phyloP scores from a whole-genome alignment of 345 rosid species.

The Aquilaria sinensis region DNA sequence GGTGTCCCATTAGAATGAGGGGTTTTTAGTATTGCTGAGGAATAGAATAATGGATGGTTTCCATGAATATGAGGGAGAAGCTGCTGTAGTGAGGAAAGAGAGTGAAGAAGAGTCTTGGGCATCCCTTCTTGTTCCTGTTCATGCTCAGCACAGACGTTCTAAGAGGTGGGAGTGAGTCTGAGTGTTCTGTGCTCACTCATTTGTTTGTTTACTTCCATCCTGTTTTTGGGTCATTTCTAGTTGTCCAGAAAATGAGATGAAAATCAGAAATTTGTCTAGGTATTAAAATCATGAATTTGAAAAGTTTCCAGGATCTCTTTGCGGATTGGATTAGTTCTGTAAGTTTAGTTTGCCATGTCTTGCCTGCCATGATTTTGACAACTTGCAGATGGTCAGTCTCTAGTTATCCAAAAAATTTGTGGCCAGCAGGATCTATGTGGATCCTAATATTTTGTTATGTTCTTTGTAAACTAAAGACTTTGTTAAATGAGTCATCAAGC shows the following conservation, averaged over 20 bases:
- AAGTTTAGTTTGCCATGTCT: not conserved
- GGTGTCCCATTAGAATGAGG: slow-evolving; percentile 12
- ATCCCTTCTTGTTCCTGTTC: slow-evolving; percentile 17
- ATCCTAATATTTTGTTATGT: no score
- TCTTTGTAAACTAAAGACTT: no score
- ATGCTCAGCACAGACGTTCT: slow-evolving; percentile 64
- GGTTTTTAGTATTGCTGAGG: slow-evolving; percentile 17
- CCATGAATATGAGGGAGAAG: slow-evolving; percentile 22
- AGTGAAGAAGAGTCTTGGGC: slow-evolving; percentile 27
- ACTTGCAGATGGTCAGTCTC: slow-evolving; percentile 2
- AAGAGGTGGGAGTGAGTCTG: slow-evolving; percentile 44
- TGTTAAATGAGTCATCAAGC: no score
- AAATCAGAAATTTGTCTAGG: not conserved
- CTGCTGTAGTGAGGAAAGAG: slow-evolving; percentile 21
- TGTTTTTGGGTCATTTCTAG: not conserved
- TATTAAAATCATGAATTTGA: not conserved
- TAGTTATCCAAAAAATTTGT: not conserved
- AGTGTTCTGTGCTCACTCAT: not conserved
- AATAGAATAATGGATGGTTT: slow-evolving; percentile 35
- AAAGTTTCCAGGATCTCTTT: not conserved
- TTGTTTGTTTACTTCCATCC: not conserved
- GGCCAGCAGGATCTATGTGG: no score
- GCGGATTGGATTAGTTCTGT: not conserved
- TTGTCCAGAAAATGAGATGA: not conserved
- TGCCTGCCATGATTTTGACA: slow-evolving; percentile 1